Evolutionary conservation across 164 flowering plant species (phyloP).

Genomic region (Akebia trifoliata): DNA sequence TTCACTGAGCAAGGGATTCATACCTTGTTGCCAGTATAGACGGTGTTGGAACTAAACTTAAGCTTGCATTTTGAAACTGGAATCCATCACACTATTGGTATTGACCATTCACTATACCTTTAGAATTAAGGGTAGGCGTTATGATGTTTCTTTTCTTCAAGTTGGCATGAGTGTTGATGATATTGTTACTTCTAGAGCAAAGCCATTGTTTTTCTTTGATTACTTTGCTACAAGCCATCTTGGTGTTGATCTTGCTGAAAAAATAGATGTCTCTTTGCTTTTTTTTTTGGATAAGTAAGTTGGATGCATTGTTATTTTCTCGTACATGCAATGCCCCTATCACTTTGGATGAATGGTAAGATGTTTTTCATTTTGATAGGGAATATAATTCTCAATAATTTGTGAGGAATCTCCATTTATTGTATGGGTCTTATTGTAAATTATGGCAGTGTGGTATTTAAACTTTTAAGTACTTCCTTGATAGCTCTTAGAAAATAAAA

Average conservation of each 20-base stretch:
- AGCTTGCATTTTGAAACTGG: conserved; percentile 98
- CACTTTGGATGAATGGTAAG: too few species aligned
- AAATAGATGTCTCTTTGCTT: conserved; percentile 41
- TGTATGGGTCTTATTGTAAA: too few species aligned
- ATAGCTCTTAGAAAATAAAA: too few species aligned
- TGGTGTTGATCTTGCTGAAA: conserved; percentile 98
- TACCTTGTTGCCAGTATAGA: conserved; percentile 98
- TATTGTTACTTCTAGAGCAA: conserved; percentile 95
- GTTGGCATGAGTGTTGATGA: conserved; percentile 99
- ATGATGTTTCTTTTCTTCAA: conserved; percentile 29
- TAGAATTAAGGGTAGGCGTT: neutral
- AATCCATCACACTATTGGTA: conserved; percentile 93
- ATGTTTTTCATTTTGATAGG: too few species aligned
- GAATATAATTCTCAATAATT: too few species aligned
- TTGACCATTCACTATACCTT: conserved; percentile 17
- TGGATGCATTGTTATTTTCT: too few species aligned
- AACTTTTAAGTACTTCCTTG: too few species aligned
- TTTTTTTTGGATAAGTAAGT: neutral
- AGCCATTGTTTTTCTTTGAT: conserved; percentile 92
- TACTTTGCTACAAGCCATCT: conserved; percentile 93
- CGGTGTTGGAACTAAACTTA: conserved; percentile 96
- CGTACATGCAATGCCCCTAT: too few species aligned
- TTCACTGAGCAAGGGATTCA: conserved; percentile 63
- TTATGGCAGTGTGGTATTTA: too few species aligned
- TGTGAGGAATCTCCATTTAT: too few species aligned